Base-by-base conservation (phyloP, 176 grass and related monocot species). In the Triticum monococcum region DNA sequence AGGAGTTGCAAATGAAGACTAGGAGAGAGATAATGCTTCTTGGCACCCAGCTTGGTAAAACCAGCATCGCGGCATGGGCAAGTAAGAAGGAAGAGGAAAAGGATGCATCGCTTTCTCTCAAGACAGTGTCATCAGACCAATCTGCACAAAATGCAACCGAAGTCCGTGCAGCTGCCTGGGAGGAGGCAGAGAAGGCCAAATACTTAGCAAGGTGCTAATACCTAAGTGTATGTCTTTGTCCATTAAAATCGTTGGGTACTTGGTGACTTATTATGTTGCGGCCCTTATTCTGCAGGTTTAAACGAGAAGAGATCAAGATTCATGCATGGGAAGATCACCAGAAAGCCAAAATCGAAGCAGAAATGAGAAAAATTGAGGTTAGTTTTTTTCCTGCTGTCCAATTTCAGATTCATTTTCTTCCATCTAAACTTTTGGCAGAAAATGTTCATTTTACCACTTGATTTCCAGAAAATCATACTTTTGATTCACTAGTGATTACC, bases 311-410 rank as follows among this genome's bases (percentile, higher is more conserved):
- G 68, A 99, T 99, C 72, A 99, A 97, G 84, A 99, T 97, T 3
- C 89, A 91, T 71, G 94, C 94, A 80, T 99, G 97, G 97, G 97
- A 99, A 83, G 90, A 94, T 91, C 97, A 99, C 79, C 97, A 97
- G 64, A 97, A 96, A 89, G 97, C 97, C 50, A 90, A 96, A 91
- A 99, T 92, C 23, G 94, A 99, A 93, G 97, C 97, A 79, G 97
- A 95, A 93, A 91, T 99, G 90, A 87, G 94, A 69, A 99, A 99
- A 88, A 86, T 93, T 60, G 97, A 99, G 92, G 97, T 94, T 82
- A 38, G 57, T 12, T 62, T 12, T 24, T 17, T 12, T 7, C 33
- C 81, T 5, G 38, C 17, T 1, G 11, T 22, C 18, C 70, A 38
- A 25, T 36, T 35, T 69, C 2, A 78, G 73, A 88, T 71, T 73